Percentiles rank a stretch among this genome's conserved stretches.
phyloP scores from a whole-genome alignment of 768 basidiomycete species.

The Tephrocybe sp. region DNA sequence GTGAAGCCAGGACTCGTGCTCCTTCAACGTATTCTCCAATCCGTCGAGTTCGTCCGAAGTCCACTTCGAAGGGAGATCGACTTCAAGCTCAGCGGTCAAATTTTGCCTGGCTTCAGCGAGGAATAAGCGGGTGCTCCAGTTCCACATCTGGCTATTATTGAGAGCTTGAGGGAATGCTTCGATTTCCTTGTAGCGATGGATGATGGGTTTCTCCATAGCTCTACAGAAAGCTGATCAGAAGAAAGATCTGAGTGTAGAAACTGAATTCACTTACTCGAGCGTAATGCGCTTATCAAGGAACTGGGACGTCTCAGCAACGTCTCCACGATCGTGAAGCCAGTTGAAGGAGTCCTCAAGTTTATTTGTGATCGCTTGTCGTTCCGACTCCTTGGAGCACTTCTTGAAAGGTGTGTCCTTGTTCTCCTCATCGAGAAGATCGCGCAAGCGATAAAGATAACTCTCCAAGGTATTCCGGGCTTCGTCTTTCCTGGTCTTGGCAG shows the following conservation, averaged over 20 bases:
- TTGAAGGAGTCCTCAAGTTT: conserved; percentile 71
- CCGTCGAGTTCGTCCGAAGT: conserved; percentile 81
- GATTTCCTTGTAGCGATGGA: conserved; percentile 87
- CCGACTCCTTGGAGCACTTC: conserved; percentile 76
- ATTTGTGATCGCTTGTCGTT: conserved; percentile 64
- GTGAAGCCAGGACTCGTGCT: conserved; percentile 83
- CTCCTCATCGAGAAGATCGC: conserved; percentile 75
- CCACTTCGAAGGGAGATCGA: conserved; percentile 73
- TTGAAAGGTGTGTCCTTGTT: conserved; percentile 73
- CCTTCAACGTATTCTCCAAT: conserved; percentile 74
- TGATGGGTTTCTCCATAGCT: conserved; percentile 75
- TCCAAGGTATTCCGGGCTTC: conserved; percentile 93
- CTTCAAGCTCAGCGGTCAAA: conserved; percentile 61
- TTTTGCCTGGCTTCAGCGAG: conserved; percentile 76
- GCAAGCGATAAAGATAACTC: conserved; percentile 88
- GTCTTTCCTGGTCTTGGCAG: conserved; percentile 73
- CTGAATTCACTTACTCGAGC: conserved; percentile 68
- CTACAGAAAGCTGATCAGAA: conserved; percentile 35
- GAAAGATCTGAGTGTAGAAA: not conserved
- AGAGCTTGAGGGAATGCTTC: conserved; percentile 82
- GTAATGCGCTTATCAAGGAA: conserved; percentile 74
- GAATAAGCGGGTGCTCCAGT: conserved; percentile 87
- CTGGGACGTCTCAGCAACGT: conserved; percentile 74
- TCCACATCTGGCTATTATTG: conserved; percentile 84
- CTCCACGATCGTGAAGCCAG: conserved; percentile 87